Base-by-base conservation (phyloP, 768 basidiomycete species). In the Boletus sp. region DNA sequence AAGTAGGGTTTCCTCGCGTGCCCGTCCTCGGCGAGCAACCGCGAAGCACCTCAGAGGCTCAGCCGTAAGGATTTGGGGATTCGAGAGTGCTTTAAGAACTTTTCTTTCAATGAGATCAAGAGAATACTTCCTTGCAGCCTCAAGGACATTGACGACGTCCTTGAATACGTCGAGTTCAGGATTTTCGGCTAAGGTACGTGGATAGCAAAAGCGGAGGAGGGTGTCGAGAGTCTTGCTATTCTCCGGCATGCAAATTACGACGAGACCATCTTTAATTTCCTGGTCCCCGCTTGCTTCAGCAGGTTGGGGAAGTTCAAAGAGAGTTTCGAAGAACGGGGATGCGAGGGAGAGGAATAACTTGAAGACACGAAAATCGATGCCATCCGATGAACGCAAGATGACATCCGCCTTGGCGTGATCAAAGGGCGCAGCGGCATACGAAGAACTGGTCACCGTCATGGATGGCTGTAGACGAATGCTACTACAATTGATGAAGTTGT, bases 251-350 rank as follows among this genome's bases (percentile, higher is more conserved):
- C 51, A 38, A 19, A 70, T 51, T 39, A 70, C 61, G 39, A 50
- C 35, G n/a, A 67, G 55, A 15, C 51, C 56, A 21, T 68, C 60
- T 34, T 45, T 60, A 11, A 27, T 35, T 13, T 60, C 64, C 41
- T 51, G 57, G 5, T 49, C 54, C 5, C 38, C 43, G 17, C n/a
- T 32, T 7, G 11, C 47, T 41, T 56, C 25, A 14, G 46, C 15
- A n/a, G 69, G 54, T 33, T 74, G 67, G 3, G 69, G 67, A 8
- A 70, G 49, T n/a, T 54, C 37, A 44, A 75, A 70, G 50, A 76
- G 63, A 21, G 59, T 54, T 30, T 65, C 57, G 54, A 74, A 77
- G 55, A 70, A 63, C 0, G 70, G 62, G 11, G 74, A 75, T 0
- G 72, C 62, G 17, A 72, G 62, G 13, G 64, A 61, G 19, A 74